Percentiles rank a stretch among this genome's conserved stretches.
These are phyloP conservation scores for Calvatia gigantea DNA, from an alignment of 768 basidiomycete genomes.

Conservation along the genomic window DNA sequence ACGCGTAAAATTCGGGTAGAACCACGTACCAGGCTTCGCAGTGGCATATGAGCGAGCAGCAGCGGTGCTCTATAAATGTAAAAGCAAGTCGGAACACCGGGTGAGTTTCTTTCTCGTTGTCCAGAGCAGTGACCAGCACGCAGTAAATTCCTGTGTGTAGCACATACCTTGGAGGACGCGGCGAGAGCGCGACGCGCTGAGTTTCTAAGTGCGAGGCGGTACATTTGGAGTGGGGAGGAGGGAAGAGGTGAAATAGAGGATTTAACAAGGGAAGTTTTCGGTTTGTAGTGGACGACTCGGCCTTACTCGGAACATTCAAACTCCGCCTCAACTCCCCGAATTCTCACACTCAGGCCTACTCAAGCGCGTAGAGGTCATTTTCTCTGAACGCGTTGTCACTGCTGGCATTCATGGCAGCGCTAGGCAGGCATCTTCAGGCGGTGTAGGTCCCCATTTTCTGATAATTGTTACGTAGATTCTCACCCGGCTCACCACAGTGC, in stretches of 20 bases:
- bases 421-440: constrained; percentile 27
- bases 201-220: constrained; percentile 84
- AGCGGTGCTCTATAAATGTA: constrained; percentile 35
- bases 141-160: not conserved
- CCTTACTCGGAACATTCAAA: constrained; percentile 47
- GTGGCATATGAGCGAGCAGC: constrained; percentile 89
- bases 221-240: constrained; percentile 56
- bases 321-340: constrained; percentile 30
- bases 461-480: not conserved
- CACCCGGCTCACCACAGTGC: constrained; percentile 13
- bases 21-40: constrained; percentile 87
- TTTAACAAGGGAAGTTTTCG: constrained; percentile 43
- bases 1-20: constrained; percentile 4
- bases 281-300: constrained; percentile 32
- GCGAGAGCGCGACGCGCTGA: constrained; percentile 74
- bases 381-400: not conserved
- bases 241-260: constrained; percentile 40
- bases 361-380: not conserved
- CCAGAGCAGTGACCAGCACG: constrained; percentile 2
- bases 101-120: constrained; percentile 13
- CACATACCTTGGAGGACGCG: constrained; percentile 58
- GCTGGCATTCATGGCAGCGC: constrained; percentile 22
- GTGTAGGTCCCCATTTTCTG: constrained; percentile 21
- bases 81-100: constrained; percentile 23
- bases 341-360: constrained; percentile 22